These are phyloP conservation scores for Leccinum subtestaceum DNA, from an alignment of 768 basidiomycete genomes.

Conservation along the genomic window DNA sequence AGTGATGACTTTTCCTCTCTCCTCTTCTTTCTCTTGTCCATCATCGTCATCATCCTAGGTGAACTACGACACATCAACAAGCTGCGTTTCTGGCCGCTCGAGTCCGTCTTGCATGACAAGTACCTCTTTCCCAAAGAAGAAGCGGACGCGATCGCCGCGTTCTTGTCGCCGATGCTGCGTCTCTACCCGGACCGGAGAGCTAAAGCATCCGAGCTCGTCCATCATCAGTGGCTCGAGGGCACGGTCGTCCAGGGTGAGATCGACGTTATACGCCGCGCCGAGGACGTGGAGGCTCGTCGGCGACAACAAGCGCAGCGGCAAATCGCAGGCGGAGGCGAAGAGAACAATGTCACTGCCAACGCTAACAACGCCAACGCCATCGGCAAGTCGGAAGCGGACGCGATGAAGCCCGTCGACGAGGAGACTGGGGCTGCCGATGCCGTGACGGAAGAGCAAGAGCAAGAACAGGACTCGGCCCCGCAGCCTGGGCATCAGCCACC, in stretches of 20 bases:
- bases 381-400: conserved; percentile 40
- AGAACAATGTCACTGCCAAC: not conserved
- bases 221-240: conserved; percentile 85
- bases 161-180: conserved; percentile 87
- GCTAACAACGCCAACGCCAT: conserved; percentile 1
- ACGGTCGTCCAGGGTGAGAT: conserved; percentile 88
- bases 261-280: conserved; percentile 68
- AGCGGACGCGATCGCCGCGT: conserved; percentile 75
- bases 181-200: conserved; percentile 88
- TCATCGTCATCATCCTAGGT: conserved; percentile 33
- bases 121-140: conserved; percentile 87
- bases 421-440: conserved; percentile 5
- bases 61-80: conserved; percentile 95
- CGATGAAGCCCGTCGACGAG: conserved; percentile 79
- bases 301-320: conserved; percentile 18
- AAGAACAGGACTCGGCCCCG: not conserved
- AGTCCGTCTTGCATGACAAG: conserved; percentile 85
- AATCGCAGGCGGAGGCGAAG: conserved; percentile 5
- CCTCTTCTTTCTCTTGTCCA: not conserved
- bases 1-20: not conserved
- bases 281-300: conserved; percentile 45
- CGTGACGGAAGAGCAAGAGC: conserved; percentile 8
- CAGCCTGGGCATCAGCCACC: conserved; percentile 28
- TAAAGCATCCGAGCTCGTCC: conserved; percentile 78
- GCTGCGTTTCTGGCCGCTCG: conserved; percentile 87